phyloP scores from a whole-genome alignment of 2,329 filamentous ascomycete species.

The Sporothrix inflata region DNA sequence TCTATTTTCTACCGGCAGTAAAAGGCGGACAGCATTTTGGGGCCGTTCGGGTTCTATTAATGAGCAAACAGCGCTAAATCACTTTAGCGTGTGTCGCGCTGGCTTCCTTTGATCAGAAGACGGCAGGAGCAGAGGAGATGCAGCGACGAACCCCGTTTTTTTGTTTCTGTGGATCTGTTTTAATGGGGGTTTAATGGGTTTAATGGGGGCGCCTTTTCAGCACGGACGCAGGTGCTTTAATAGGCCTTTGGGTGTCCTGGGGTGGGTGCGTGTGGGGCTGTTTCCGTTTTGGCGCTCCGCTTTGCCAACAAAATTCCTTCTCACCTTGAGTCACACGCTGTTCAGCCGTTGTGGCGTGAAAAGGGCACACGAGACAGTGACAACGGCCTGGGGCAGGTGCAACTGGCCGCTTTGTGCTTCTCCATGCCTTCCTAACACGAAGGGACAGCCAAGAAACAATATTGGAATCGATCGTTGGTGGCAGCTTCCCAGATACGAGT shows the following conservation, averaged over 20 bases:
- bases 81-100: neutral
- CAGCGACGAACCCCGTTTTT: neutral
- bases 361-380: neutral
- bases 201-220: conserved; percentile 15
- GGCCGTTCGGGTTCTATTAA: neutral
- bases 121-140: neutral
- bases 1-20: conserved; percentile 8
- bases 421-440: neutral
- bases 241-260: neutral
- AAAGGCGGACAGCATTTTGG: neutral
- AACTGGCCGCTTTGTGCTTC: neutral
- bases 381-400: no score
- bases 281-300: conserved; percentile 12
- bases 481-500: neutral
- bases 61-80: neutral
- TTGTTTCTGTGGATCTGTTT: conserved; percentile 8
- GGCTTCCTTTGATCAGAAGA: neutral
- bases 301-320: conserved; percentile 8
- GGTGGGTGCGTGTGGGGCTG: conserved; percentile 20
- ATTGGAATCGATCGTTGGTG: neutral
- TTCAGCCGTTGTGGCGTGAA: conserved; percentile 1
- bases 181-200: conserved; percentile 1
- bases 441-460: neutral
- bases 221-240: neutral
- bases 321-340: conserved; percentile 22